Conservation (phyloP, 352 stramenopile species). For the Globisporangium ultimum region DNA sequence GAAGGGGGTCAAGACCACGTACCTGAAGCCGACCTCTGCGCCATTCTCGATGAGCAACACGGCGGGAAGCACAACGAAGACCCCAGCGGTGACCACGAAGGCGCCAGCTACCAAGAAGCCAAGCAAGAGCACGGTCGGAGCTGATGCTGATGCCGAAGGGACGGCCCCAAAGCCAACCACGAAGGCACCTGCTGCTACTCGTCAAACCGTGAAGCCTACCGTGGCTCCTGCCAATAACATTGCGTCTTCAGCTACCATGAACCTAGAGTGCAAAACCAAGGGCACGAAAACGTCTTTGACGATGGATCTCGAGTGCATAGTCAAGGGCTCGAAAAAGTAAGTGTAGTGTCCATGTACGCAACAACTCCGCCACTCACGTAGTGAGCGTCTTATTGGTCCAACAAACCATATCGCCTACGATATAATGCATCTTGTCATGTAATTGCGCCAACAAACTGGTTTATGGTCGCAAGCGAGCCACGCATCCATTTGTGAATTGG, state of each 20-base stretch:
- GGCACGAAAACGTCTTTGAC: not conserved
- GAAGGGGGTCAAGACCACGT: constrained; percentile 11
- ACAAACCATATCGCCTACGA: too few relatives aligned
- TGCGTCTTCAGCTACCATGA: not conserved
- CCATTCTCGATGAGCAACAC: not conserved
- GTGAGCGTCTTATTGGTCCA: too few relatives aligned
- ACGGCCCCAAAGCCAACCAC: constrained; percentile 7
- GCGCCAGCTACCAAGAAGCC: not conserved
- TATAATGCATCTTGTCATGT: too few relatives aligned
- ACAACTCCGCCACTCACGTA: too few relatives aligned
- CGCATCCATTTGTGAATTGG: too few relatives aligned
- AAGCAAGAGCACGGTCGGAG: not conserved
- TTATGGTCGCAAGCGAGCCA: too few relatives aligned
- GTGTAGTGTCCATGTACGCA: too few relatives aligned
- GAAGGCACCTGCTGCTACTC: constrained; percentile 2
- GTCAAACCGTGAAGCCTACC: constrained; percentile 7
- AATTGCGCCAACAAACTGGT: too few relatives aligned
- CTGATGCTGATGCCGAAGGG: not conserved
- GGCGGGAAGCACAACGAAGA: not conserved
- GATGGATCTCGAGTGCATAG: constrained; percentile 11
- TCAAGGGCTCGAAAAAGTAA: constrained; percentile 3
- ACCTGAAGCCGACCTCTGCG: constrained; percentile 4
- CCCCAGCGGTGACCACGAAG: not conserved
- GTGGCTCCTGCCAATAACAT: not conserved
- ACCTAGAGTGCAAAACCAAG: constrained; percentile 14